phyloP scores from a whole-genome alignment of 2,329 filamentous ascomycete species.

The Pseudocercospora crystallina region DNA sequence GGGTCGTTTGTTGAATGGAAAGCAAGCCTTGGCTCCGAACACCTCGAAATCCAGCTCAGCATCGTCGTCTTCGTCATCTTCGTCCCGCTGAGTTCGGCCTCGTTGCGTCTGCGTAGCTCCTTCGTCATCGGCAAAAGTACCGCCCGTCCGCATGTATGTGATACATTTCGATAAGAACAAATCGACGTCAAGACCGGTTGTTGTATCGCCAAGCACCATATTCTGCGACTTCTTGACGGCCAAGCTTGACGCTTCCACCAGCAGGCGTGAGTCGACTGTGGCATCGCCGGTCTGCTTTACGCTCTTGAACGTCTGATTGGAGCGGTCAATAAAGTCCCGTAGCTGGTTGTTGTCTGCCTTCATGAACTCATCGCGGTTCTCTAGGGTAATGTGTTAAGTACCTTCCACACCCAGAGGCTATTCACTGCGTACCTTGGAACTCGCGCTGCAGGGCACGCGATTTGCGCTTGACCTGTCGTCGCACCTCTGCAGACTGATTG shows the following conservation, averaged over 20 bases:
- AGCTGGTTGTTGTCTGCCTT: slow-evolving; percentile 60
- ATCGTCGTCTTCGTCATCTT: slow-evolving; percentile 62
- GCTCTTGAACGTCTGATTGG: slow-evolving; percentile 62
- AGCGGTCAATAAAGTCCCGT: slow-evolving; percentile 27
- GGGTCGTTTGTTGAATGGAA: slow-evolving; percentile 71
- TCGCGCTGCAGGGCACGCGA: slow-evolving; percentile 66
- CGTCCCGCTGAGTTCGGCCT: slow-evolving; percentile 19
- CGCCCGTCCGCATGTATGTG: slow-evolving; percentile 73
- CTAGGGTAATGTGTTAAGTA: slow-evolving; percentile 43
- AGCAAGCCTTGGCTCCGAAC: slow-evolving; percentile 73
- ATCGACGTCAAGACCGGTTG: slow-evolving; percentile 80
- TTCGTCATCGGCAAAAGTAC: slow-evolving; percentile 55
- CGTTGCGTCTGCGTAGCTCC: slow-evolving; percentile 31
- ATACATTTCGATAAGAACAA: slow-evolving; percentile 91
- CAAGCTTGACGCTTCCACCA: slow-evolving; percentile 78
- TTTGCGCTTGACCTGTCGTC: slow-evolving; percentile 67
- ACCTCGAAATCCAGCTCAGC: slow-evolving; percentile 86
- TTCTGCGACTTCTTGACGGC: slow-evolving; percentile 75
- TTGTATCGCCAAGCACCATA: slow-evolving; percentile 69
- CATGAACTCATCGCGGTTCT: slow-evolving; percentile 71
- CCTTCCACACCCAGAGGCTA: slow-evolving; percentile 13
- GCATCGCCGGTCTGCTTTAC: slow-evolving; percentile 85
- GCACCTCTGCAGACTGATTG: slow-evolving; percentile 73
- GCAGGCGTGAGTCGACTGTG: slow-evolving; percentile 81
- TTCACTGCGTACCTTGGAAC: slow-evolving; percentile 52